Evolutionary conservation across 2,329 filamentous ascomycete genomes (phyloP).

Genomic region (Huntiella savannae): DNA sequence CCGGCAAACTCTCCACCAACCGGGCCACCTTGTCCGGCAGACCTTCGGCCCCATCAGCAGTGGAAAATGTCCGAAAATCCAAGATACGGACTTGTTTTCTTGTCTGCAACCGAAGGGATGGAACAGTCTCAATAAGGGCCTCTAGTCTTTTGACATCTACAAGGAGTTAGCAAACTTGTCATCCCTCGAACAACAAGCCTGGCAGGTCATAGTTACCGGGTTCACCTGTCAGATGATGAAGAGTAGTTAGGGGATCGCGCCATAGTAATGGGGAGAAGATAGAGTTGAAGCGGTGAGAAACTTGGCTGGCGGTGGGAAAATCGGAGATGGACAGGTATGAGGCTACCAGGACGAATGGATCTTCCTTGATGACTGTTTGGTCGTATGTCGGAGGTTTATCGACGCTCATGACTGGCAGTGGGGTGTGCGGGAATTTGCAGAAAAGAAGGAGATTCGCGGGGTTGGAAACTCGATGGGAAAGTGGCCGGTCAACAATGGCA

Average conservation of each 20-base stretch:
- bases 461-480: neutral
- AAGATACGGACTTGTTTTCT: slow-evolving; percentile 5
- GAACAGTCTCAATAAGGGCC: slow-evolving; percentile 26
- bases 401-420: too few relatives aligned
- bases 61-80: slow-evolving; percentile 5
- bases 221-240: slow-evolving; percentile 14
- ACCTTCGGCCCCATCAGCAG: neutral
- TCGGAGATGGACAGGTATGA: slow-evolving; percentile 24
- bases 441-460: neutral
- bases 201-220: too few relatives aligned
- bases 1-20: slow-evolving; percentile 4
- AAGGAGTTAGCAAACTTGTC: too few relatives aligned
- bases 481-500: neutral
- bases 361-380: slow-evolving; percentile 25
- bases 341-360: slow-evolving; percentile 31
- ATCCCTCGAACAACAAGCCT: too few relatives aligned
- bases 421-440: too few relatives aligned
- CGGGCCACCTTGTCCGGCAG: neutral
- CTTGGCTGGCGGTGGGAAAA: slow-evolving; percentile 28
- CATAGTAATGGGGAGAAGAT: slow-evolving; percentile 34
- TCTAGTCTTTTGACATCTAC: slow-evolving; percentile 17
- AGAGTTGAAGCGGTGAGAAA: slow-evolving; percentile 27
- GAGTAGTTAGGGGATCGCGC: slow-evolving; percentile 27
- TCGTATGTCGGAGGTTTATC: slow-evolving; percentile 32
- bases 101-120: neutral